Base-by-base conservation (phyloP, 2,329 filamentous ascomycete species). In the Knoxdaviesia proteae region DNA sequence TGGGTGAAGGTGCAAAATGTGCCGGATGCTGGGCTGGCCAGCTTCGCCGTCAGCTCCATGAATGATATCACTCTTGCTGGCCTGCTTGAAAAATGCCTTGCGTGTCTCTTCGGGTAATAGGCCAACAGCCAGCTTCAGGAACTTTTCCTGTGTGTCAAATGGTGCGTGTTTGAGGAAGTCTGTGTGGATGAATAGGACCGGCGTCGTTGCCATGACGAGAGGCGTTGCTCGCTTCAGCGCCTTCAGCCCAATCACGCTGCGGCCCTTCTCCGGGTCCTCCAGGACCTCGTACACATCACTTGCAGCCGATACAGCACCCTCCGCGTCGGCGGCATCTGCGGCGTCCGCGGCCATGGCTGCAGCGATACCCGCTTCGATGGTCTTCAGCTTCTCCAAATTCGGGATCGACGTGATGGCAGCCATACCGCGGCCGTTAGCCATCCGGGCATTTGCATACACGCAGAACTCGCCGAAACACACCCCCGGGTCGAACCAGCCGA, bases 181-280 rank as follows among this genome's bases (percentile, higher is more conserved):
- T 9, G 37, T 34, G 11, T 45, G 39, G n/a, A 45, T 39, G 3
- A 45, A 7, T 6, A 45, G 32, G 6, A 30, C 36, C 7, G 43
- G 43, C 36, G 34, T 20, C 29, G 35, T 42, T 10, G 40, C 32
- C 32, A 45, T 30, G 29, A 20, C 20, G 20, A 45, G 11, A 37
- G 34, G 36, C 7, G 43, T 45, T 8, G 51, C 53, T 1, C 50
- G 44, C 11, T 45, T 39, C 11, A 55, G 44, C 7, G 44, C 47
- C 39, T 43, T 51, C 11, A 50, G 53, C 7, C 52, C 53, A 30
- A 55, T 45, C 36, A 54, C 45, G 10, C 53, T 50, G 33, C 49
- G 42, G 5, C 51, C 50, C 11, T 50, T 50, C 5, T 51, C 53
- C 1, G 49, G 49, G 0, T 54, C 47, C 31, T 52, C 46, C 6